These are phyloP conservation scores for Spergularia bocconei DNA, from an alignment of 148 eudicot species.

Conservation along the genomic window DNA sequence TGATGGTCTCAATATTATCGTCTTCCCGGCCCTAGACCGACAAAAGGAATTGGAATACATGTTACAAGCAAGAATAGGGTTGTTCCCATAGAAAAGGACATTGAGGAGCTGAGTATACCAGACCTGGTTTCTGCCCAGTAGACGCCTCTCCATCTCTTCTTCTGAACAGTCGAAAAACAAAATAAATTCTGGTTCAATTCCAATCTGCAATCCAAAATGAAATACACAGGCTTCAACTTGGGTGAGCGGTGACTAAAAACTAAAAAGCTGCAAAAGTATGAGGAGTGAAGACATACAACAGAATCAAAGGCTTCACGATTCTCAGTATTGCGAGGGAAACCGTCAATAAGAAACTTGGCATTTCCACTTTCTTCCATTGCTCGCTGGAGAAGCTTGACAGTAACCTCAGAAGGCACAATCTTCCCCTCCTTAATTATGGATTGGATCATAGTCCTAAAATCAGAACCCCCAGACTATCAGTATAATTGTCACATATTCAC, in stretches of 20 bases:
- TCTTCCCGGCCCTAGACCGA: conserved; percentile 40
- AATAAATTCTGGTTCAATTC: conserved; percentile 64
- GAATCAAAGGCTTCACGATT: conserved; percentile 71
- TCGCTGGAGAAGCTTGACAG: conserved; percentile 62
- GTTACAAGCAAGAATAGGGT: background rate
- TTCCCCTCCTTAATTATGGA: conserved; percentile 82
- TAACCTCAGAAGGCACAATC: conserved; percentile 84
- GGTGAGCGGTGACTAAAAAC: background rate
- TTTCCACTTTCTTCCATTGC: conserved; percentile 60
- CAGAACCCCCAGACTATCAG: background rate
- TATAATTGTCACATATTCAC: background rate
- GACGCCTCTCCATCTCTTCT: conserved; percentile 86
- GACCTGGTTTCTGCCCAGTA: conserved; percentile 74
- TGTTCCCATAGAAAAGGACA: background rate
- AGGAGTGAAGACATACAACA: conserved; percentile 49
- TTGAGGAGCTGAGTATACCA: conserved; percentile 1
- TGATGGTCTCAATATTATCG: conserved; percentile 42
- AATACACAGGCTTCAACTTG: conserved; percentile 3
- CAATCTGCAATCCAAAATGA: conserved; percentile 52
- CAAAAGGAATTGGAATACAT: background rate
- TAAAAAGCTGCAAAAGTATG: background rate
- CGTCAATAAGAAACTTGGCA: conserved; percentile 78
- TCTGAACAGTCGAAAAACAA: conserved; percentile 75
- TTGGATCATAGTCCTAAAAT: conserved; percentile 71
- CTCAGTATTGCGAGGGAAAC: conserved; percentile 84